Base-by-base conservation (phyloP, 1,284 basidiomycete genomes). In the Inonotus obliquus region DNA sequence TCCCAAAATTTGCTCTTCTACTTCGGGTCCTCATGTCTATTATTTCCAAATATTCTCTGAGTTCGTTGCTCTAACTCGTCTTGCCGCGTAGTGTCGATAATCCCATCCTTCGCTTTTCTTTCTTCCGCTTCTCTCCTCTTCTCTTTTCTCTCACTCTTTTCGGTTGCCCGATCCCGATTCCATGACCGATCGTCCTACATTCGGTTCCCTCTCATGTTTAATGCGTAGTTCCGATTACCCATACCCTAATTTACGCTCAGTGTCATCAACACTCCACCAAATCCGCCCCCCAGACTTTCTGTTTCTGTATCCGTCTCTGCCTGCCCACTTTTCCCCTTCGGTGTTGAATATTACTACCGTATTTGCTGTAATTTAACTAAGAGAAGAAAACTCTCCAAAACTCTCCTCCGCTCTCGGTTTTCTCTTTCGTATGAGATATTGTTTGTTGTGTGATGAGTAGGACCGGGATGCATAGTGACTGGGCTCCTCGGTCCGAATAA, bases 161-260 rank as follows among this genome's bases (percentile, higher is more conserved):
- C 57, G 21, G 32, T 32, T 2, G 13, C 38, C 13, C n/a, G 38
- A 13, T 39, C 19, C 41, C 41, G 17, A 21, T 21, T 44, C 10
- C n/a, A 44, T 44, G 41, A 44, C 41, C 41, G 41, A 35, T 49
- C 11, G 11, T 59, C 19, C 11, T 54, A 44, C 37, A 44, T 44
- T 39, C 25, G 39, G 37, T 38, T 39, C 29, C 37, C 41, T 56
- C 29, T 58, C 49, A 47, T 47, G 25, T 47, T 37, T 54, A 49
- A 32, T 60, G 41, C 53, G 44, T 47, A 54, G 41, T 27, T 14
- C 38, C 38, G 37, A 9, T n/a, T 53, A 45, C 47, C n/a, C 56
- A 58, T 58, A 58, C 47, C 56, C 56, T 58, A 58, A 55, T 60
- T n/a, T 32, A 32, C 58, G 29, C 37, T 55, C 32, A 23, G 38